Base-by-base conservation (phyloP, 208 protist species). In the Acanthamoeba comandoni region DNA sequence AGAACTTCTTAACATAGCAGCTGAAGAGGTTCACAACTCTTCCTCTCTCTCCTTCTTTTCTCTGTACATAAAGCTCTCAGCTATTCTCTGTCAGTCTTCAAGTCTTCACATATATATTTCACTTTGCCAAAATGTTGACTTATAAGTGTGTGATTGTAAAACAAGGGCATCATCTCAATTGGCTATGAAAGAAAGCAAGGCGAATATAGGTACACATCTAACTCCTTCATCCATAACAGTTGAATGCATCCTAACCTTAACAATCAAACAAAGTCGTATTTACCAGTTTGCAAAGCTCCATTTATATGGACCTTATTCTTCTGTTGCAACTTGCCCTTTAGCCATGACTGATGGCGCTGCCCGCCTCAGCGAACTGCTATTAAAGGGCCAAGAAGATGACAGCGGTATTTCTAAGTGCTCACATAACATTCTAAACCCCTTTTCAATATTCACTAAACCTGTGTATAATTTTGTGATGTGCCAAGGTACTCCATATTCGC, bases 271-370 rank as follows among this genome's bases (percentile, higher is more conserved):
- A 31, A 69, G 70, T 4, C 55, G 92, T 35, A 2, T 94, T 13
- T 57, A 79, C 52, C 93, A 94, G 65, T 87, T 94, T 3, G 65
- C 73, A 22, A 94, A 94, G 77, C 64, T 94, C 53, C 86, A 86
- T n/a, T 15, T 93, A 39, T 94, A 91, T 67, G 53, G 48, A 29
- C 89, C 89, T 5, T 77, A 55, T 53, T 77, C 77, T 51, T 86
- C 64, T 19, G 55, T 92, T 15, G 67, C 77, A n/a, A 69, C 52
- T 24, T 94, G 93, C 55, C 93, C 93, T 15, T 57, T 94, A 17
- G 90, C 93, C 24, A 94, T 94, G 93, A 92, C 92, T 15, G 93
- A 94, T 60, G 92, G 71, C 29, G 85, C 92, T 15, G 70, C 92
- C 0, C 84, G 75, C 29, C 60, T 93, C 19, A 67, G 88, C 49